Evolutionary conservation across 345 rosid species (phyloP).

Genomic region (Mallotus nudiflorus): DNA sequence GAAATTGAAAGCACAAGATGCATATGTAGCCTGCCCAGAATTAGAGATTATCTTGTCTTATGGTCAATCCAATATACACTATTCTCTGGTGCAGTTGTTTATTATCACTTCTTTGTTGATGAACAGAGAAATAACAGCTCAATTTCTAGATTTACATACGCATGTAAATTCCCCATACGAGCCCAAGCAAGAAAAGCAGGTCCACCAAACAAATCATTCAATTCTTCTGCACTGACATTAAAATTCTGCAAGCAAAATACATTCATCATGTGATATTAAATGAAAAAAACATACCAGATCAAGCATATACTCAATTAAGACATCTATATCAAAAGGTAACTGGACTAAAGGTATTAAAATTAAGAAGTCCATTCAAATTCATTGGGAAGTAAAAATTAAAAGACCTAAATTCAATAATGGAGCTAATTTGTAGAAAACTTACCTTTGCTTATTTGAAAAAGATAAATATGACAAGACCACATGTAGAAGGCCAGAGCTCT

Average conservation of each 20-base stretch:
- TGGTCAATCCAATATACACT: background rate
- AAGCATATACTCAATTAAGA: too few species aligned
- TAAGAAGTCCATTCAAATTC: background rate
- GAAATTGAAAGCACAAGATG: slow-evolving; percentile 8
- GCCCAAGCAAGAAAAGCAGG: slow-evolving; percentile 99
- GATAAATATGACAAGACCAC: background rate
- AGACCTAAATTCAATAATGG: too few species aligned
- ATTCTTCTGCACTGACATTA: slow-evolving; percentile 61
- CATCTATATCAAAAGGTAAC: background rate
- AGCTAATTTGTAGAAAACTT: background rate
- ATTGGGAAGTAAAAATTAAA: background rate
- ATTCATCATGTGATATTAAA: background rate
- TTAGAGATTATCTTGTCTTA: background rate
- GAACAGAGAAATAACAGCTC: background rate
- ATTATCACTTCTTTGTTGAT: background rate
- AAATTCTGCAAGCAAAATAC: slow-evolving; percentile 53
- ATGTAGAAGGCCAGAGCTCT: background rate
- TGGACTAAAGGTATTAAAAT: background rate
- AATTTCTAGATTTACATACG: slow-evolving; percentile 37
- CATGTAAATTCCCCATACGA: slow-evolving; percentile 98
- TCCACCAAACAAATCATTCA: slow-evolving; percentile 89
- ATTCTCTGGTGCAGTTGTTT: background rate
- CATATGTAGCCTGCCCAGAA: background rate
- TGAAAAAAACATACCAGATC: background rate
- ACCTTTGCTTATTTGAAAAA: background rate